Percentiles rank a stretch among this genome's conserved stretches.
Conservation (phyloP, 164 flowering plant genomes). For the Vitis rupestris region DNA sequence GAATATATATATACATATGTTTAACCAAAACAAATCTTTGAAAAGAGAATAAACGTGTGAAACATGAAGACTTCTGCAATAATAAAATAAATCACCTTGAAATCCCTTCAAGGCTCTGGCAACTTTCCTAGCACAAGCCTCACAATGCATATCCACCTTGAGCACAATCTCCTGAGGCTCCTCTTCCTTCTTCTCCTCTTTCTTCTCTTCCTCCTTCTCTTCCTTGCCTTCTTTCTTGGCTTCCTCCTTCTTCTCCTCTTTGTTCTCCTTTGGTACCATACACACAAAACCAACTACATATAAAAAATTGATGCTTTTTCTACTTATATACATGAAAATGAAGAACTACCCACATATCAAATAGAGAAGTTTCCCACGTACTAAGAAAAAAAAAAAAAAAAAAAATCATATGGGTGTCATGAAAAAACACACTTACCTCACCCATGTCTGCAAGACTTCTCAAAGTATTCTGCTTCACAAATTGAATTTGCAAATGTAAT, state of each 20-base stretch:
- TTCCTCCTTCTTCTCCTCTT: constrained; percentile 20
- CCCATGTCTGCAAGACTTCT: constrained; percentile 22
- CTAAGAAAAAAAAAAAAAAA: background rate
- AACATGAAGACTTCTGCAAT: background rate
- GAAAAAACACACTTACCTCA: constrained; percentile 23
- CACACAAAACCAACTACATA: background rate
- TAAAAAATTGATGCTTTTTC: background rate
- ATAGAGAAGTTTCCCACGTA: background rate
- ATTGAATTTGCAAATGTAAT: background rate
- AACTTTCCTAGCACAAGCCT: constrained; percentile 86
- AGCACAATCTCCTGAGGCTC: constrained; percentile 56
- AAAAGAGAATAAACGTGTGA: background rate
- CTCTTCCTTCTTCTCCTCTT: constrained; percentile 41
- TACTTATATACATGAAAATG: background rate
- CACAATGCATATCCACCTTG: constrained; percentile 89
- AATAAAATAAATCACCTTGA: constrained; percentile 44
- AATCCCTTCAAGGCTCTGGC: constrained; percentile 66
- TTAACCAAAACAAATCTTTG: background rate
- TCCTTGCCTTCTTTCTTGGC: constrained; percentile 20
- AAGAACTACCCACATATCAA: background rate
- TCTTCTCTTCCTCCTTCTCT: constrained; percentile 23
- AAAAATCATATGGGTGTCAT: background rate
- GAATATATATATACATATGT: too few relatives aligned
- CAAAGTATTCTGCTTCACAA: background rate
- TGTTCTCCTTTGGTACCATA: constrained; percentile 12